Percentiles rank a stretch among this genome's conserved stretches.
Evolutionary conservation across 805 yeast genomes (phyloP).

Genomic region (Phaffomyces thermotolerans): DNA sequence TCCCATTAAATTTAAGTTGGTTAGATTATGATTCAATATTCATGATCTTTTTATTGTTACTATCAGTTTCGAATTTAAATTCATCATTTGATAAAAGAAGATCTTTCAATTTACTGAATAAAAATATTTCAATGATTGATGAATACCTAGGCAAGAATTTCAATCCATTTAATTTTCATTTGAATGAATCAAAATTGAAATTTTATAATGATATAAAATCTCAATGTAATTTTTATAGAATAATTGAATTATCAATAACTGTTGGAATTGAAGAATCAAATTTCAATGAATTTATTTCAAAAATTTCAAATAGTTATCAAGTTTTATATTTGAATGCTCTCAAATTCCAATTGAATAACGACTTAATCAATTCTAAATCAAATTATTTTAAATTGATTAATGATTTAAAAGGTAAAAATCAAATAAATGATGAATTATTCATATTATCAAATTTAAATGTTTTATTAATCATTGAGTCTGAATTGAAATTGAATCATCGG

Average conservation of each 20-base stretch:
- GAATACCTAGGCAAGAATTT: not conserved
- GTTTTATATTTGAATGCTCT: constrained; percentile 10
- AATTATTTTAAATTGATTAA: constrained; percentile 6
- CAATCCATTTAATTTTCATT: not conserved
- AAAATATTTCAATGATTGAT: constrained; percentile 2
- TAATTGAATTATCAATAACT: constrained; percentile 11
- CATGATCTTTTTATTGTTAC: constrained; percentile 5
- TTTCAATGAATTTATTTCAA: not conserved
- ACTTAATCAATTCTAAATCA: constrained; percentile 7
- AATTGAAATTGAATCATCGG: constrained; percentile 8
- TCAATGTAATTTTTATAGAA: constrained; percentile 7
- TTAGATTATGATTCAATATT: constrained; percentile 6
- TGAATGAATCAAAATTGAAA: not conserved
- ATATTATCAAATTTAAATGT: constrained; percentile 10
- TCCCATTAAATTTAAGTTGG: constrained; percentile 4
- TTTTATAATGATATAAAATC: constrained; percentile 1
- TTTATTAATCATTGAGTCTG: constrained; percentile 11
- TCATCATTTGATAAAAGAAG: constrained; percentile 18
- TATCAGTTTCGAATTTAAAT: constrained; percentile 10
- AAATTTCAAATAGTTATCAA: not conserved
- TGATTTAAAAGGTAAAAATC: constrained; percentile 1
- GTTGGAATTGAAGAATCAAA: constrained; percentile 5
- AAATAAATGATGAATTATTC: constrained; percentile 11
- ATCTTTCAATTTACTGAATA: constrained; percentile 5
- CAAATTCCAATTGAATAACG: constrained; percentile 12